Conservation (phyloP, 2,329 filamentous ascomycete species). For the Aspergillus fumigatiaffinis region DNA sequence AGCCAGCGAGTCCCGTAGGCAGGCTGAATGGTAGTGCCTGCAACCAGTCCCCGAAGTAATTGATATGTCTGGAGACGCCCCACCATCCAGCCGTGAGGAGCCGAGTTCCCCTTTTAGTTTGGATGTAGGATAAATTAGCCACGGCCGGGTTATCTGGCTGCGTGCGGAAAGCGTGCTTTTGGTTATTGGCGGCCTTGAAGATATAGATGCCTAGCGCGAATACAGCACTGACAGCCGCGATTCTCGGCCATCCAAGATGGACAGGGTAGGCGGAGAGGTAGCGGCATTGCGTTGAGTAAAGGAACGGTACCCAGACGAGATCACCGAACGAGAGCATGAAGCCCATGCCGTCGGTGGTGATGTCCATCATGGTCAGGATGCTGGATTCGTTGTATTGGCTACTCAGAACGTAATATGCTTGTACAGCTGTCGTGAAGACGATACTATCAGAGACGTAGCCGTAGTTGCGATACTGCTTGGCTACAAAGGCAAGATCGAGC, state of each 20-base stretch:
- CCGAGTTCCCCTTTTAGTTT: slow-evolving; percentile 74
- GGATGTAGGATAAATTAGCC: slow-evolving; percentile 74
- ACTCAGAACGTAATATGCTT: slow-evolving; percentile 76
- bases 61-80: slow-evolving; percentile 84
- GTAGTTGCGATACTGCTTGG: slow-evolving; percentile 78
- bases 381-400: slow-evolving; percentile 78
- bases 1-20: slow-evolving; percentile 77
- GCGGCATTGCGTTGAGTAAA: slow-evolving; percentile 75
- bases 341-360: slow-evolving; percentile 84
- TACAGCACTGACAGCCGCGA: slow-evolving; percentile 61
- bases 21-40: slow-evolving; percentile 84
- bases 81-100: slow-evolving; percentile 85
- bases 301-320: slow-evolving; percentile 83
- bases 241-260: slow-evolving; percentile 63
- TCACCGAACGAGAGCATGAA: slow-evolving; percentile 92
- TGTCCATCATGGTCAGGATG: slow-evolving; percentile 86
- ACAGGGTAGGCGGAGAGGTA: slow-evolving; percentile 78
- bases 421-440: slow-evolving; percentile 68
- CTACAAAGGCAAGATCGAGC: slow-evolving; percentile 74
- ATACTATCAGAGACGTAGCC: slow-evolving; percentile 81
- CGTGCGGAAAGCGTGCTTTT: slow-evolving; percentile 88
- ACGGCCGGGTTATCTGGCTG: slow-evolving; percentile 76
- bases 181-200: slow-evolving; percentile 80
- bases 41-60: slow-evolving; percentile 90
- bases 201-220: slow-evolving; percentile 72